Base-by-base conservation (phyloP, 306 rosid species). In the Sechiopsis laciniata region DNA sequence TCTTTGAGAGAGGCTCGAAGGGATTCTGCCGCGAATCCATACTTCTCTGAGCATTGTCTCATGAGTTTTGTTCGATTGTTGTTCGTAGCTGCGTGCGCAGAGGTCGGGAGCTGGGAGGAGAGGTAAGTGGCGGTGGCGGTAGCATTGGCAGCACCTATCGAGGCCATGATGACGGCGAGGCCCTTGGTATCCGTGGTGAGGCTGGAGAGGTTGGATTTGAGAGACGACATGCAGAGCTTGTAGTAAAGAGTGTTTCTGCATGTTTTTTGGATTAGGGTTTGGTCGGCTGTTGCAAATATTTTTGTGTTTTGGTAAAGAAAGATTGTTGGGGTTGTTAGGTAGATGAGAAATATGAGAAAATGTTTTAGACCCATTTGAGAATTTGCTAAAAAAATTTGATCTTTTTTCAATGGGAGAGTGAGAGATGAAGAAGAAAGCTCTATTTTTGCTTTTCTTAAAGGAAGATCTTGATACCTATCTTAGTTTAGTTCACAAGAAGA, bases 201-300 rank as follows among this genome's bases (percentile, higher is more conserved):
- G 76, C 96, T 89, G 8, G 79, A 71, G 7, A 97, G 95, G 78
- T 85, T 74, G 0, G 95, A 91, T 79, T 81, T 86, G 21, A 94
- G 88, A 55, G 90, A 79, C 5, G 95, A 84, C 74, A 85, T 77
- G 72, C 99, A 94, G 13, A 94, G 89, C 26, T 80, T 65, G 73
- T 85, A 87, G 85, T 79, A 87, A 22, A 86, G 87, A n/a, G 96
- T 94, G 83, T 74, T 80, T 79, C 76, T 82, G 87, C 97, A 94
- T 3, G 97, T 94, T 9, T 75, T 83, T n/a, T 80, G 82, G 79
- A 94, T 89, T 74, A 91, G 79, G 69, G 71, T 80, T 15, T 87
- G n/a, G 78, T 90, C 89, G 40, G 86, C 94, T 1, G 46, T 70
- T 8, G 76, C 86, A 6, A 69, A 69, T 8, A 9, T 42, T 50